Evolutionary conservation across 306 rosid species (phyloP), one percentile per base, ranked within the genome.

Genomic region (Malus orientalis): DNA sequence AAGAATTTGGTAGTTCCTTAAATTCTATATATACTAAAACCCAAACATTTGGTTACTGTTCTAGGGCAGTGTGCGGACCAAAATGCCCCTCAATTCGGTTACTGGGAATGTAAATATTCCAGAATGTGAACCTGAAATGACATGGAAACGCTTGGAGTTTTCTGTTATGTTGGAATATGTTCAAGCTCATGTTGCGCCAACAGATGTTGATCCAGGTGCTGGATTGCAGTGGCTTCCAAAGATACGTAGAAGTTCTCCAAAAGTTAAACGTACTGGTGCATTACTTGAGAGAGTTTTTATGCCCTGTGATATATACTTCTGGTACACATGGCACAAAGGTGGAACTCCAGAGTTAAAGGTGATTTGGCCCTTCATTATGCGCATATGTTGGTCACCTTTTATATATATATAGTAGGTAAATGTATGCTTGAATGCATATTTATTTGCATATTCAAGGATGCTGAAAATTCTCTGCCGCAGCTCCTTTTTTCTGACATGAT

Each of bases 121-220:
- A 20, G 96, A 96, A 80, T 75, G 87, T 80, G 88, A 87, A 82
- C 98, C 99, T 42, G 93, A 96, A 88, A 89, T 96, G 99, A 93
- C 93, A 62, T 96, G 99, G 99, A 96, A 87, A 78, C 88, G 86
- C 74, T 89, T 62, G 96, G 99, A 96, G 80, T 85, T 80, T 71
- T 92, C 99, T 61, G 99, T 92, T 74, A 93, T 96, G 99, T 81
- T 96, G 88, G 96, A 93, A 88, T 89, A 93, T 42, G 99, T 96
- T 60, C 98, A 96, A 84, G 99, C 99, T 81, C 99, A 96, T 88
- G 99, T 96, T 76, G 99, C 99, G 22, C 99, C 99, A 57, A 96
- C 99, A 55, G 99, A 96, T 88, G 97, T 96, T 87, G 99, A 96
- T 86, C 99, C 93, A 32, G 99, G 99, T 68, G 99, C 99, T 81